Conservation (phyloP, 2,329 filamentous ascomycete genomes). For the Blastomyces emzantsi region DNA sequence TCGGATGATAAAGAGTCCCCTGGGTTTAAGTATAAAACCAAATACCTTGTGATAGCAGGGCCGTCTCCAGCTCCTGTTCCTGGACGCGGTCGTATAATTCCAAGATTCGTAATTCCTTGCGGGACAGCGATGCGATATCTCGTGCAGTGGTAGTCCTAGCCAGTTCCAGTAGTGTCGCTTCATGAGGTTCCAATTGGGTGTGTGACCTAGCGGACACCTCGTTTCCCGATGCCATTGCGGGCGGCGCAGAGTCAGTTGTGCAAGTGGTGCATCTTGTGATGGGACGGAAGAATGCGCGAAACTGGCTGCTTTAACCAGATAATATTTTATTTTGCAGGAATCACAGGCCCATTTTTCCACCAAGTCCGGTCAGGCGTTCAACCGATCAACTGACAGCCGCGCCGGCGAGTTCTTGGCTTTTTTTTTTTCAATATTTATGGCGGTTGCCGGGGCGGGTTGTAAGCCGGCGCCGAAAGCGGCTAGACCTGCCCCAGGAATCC, state of each 20-base stretch:
- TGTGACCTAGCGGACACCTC: constrained; percentile 19
- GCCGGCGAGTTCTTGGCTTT: background rate
- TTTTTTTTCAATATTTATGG: background rate
- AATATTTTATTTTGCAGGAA: background rate
- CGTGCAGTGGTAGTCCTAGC: constrained; percentile 34
- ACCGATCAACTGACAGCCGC: background rate
- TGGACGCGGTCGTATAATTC: constrained; percentile 62
- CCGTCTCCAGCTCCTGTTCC: constrained; percentile 62
- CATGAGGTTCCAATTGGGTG: constrained; percentile 27
- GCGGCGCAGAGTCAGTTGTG: constrained; percentile 8
- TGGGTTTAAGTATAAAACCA: background rate
- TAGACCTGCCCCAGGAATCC: constrained; percentile 3
- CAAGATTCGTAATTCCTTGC: constrained; percentile 57
- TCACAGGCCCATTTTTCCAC: background rate
- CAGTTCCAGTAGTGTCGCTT: constrained; percentile 33
- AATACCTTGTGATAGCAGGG: constrained; percentile 48
- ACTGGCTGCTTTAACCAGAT: background rate
- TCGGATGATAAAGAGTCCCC: background rate
- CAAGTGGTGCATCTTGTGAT: constrained; percentile 12
- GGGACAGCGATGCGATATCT: constrained; percentile 51
- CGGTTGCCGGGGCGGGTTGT: background rate
- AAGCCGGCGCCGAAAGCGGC: background rate
- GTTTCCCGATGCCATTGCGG: constrained; percentile 29
- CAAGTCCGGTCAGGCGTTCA: background rate
- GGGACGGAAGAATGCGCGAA: background rate